Percentiles rank a stretch among this genome's conserved stretches.
Evolutionary conservation across 345 rosid species (phyloP).

Genomic region (Aquilaria yunnanensis): DNA sequence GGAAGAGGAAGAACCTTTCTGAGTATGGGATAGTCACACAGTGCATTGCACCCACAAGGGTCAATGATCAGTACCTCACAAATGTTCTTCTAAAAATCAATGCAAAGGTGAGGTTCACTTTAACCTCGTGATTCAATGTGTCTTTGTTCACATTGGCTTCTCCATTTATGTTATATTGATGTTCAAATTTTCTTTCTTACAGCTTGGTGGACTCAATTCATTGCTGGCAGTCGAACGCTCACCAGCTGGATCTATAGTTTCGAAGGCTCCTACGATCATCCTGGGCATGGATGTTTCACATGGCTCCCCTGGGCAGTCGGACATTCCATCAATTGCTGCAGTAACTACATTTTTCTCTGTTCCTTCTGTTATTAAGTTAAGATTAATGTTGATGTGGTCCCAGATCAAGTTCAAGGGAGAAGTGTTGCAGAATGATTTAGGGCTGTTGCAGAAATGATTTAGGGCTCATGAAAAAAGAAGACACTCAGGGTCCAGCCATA

Average conservation of each 20-base stretch:
- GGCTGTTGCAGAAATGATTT: too few species aligned
- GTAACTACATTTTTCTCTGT: constrained; percentile 28
- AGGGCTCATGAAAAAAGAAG: too few species aligned
- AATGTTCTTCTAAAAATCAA: constrained; percentile 86
- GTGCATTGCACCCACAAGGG: constrained; percentile 71
- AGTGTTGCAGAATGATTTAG: too few species aligned
- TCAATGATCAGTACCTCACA: constrained; percentile 86
- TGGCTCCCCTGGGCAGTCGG: constrained; percentile 90
- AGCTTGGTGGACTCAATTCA: constrained; percentile 95
- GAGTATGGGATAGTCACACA: constrained; percentile 89
- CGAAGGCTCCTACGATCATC: constrained; percentile 72
- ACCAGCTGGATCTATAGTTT: constrained; percentile 60
- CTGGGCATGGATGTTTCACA: constrained; percentile 98
- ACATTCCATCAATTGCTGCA: constrained; percentile 88
- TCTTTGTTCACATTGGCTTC: too few species aligned
- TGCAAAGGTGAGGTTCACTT: constrained; percentile 56
- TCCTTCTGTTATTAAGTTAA: not conserved
- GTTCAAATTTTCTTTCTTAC: constrained; percentile 3
- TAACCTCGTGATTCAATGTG: not conserved
- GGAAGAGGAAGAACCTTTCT: constrained; percentile 73
- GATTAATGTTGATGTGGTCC: too few species aligned
- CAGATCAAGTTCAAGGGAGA: too few species aligned
- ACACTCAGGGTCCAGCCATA: too few species aligned
- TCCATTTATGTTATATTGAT: not conserved
- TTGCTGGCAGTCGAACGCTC: constrained; percentile 59